Evolutionary conservation across 78 protist species (phyloP).

Genomic region (Dictyostelium citrinum): DNA sequence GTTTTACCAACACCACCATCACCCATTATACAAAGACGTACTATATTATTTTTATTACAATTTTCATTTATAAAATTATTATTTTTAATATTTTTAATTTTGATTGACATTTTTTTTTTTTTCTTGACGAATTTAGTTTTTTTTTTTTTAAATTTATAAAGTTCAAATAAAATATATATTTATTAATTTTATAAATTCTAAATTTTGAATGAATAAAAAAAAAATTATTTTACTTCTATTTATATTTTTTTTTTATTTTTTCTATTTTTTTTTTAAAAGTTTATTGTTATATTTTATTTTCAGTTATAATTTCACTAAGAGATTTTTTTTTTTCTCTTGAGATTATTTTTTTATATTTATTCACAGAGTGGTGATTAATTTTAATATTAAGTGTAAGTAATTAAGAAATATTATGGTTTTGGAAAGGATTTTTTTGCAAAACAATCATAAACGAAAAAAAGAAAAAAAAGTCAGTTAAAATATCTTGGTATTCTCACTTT

Average conservation of each 20-base stretch:
- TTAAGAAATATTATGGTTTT: background rate
- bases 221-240: too few species aligned
- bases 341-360: background rate
- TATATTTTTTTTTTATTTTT: too few species aligned
- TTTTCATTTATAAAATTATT: too few species aligned
- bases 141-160: too few species aligned
- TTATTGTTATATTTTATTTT: too few species aligned
- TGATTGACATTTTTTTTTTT: background rate
- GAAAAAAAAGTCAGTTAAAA: too few species aligned
- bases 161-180: too few species aligned
- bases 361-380: background rate
- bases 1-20: constrained; percentile 66
- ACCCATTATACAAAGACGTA: constrained; percentile 26
- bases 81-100: too few species aligned
- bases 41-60: background rate
- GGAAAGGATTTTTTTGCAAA: background rate
- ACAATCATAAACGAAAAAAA: background rate
- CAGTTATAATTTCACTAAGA: background rate
- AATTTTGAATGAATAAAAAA: too few species aligned
- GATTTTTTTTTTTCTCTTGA: background rate
- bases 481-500: background rate
- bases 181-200: too few species aligned
- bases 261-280: too few species aligned
- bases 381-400: background rate
- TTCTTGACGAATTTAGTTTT: too few species aligned